Conservation (phyloP, 805 yeast genomes). For the Spathaspora sp. region DNA sequence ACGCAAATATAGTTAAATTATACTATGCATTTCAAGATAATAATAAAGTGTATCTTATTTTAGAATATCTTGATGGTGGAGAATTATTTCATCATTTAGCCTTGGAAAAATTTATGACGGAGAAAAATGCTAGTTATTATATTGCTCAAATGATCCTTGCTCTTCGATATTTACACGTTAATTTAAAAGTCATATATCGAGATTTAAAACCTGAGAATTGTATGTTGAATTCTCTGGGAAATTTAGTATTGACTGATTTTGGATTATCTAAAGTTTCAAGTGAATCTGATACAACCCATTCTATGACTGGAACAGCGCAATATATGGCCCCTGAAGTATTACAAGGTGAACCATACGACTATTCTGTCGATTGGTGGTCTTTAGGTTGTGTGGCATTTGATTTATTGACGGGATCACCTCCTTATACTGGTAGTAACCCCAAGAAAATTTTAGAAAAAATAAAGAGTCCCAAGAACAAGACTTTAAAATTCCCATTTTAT, state of each 20-base stretch:
- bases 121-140: slow-evolving; percentile 37
- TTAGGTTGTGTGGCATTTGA: slow-evolving; percentile 43
- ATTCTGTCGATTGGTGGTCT: slow-evolving; percentile 47
- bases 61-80: slow-evolving; percentile 44
- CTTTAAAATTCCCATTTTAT: slow-evolving; percentile 37
- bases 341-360: slow-evolving; percentile 37
- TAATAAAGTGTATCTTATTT: slow-evolving; percentile 39
- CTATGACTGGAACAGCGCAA: slow-evolving; percentile 44
- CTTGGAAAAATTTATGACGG: slow-evolving; percentile 17
- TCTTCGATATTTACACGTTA: slow-evolving; percentile 32
- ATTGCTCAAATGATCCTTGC: slow-evolving; percentile 42
- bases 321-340: slow-evolving; percentile 48
- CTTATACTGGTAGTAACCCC: slow-evolving; percentile 41
- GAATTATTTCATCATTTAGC: slow-evolving; percentile 43
- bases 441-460: slow-evolving; percentile 39
- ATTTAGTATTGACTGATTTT: slow-evolving; percentile 42
- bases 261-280: slow-evolving; percentile 38
- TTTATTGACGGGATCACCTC: slow-evolving; percentile 42
- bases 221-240: slow-evolving; percentile 38
- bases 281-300: slow-evolving; percentile 16
- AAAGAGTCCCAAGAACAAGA: slow-evolving; percentile 19
- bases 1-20: slow-evolving; percentile 42
- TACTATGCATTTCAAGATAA: slow-evolving; percentile 44
- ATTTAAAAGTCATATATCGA: slow-evolving; percentile 38
- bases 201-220: slow-evolving; percentile 46